Evolutionary conservation across 176 grass and related monocot species (phyloP).

Genomic region (Metroxylon sagu): DNA sequence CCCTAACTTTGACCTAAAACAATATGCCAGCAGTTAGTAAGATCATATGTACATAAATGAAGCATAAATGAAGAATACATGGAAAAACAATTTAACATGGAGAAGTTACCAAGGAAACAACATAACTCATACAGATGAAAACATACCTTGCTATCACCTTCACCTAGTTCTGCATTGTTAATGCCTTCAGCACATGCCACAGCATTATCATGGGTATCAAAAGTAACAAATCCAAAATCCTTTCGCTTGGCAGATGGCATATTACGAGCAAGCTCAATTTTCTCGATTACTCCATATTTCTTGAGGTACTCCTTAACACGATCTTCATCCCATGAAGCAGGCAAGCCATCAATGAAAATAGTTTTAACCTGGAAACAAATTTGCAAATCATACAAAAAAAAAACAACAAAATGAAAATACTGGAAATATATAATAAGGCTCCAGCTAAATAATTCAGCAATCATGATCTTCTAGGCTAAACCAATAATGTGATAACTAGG

Average conservation of each 20-base stretch:
- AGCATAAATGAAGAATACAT: background rate
- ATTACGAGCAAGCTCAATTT: conserved; percentile 87
- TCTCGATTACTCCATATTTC: conserved; percentile 81
- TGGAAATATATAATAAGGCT: no score
- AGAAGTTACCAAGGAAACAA: no score
- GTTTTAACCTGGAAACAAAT: conserved; percentile 60
- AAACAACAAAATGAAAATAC: conserved; percentile 15
- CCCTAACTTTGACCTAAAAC: conserved; percentile 71
- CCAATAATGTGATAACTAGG: no score
- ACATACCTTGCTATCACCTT: conserved; percentile 66
- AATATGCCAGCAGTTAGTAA: background rate
- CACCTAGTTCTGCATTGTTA: conserved; percentile 49
- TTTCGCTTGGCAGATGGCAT: conserved; percentile 91
- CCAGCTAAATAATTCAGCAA: no score
- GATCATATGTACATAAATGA: conserved; percentile 1
- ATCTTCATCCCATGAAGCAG: conserved; percentile 83
- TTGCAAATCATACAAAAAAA: background rate
- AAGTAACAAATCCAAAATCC: conserved; percentile 98
- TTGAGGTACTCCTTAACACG: conserved; percentile 77
- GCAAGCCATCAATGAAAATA: conserved; percentile 82
- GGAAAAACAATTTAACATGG: no score
- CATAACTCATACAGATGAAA: background rate
- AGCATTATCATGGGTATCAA: conserved; percentile 85
- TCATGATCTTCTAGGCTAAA: no score
- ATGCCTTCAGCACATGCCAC: conserved; percentile 71